Base-by-base conservation (phyloP, 225 moss, liverwort and hornwort genomes). In the Bryum argenteum region DNA sequence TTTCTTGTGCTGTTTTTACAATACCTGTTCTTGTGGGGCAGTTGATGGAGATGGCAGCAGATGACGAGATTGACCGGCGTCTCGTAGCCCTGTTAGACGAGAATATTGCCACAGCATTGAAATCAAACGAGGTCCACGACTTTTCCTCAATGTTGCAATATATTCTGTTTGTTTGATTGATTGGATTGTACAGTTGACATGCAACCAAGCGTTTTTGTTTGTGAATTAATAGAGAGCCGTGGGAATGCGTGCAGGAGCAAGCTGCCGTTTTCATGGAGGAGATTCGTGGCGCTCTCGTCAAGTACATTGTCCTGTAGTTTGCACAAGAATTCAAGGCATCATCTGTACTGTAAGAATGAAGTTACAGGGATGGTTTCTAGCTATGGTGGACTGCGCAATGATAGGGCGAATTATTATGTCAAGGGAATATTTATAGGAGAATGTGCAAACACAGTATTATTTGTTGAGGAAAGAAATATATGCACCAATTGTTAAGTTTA, bases 1-100 rank as follows among this genome's bases (percentile, higher is more conserved):
- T 56, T 23, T 4, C 56, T 26, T 56, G 14, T 17, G 15, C 16
- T 17, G 7, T 19, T 9, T 20, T 42, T 45, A 20, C 45, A 45
- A n/a, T 47, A 23, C 16, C 39, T 38, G 64, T 77, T n/a, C n/a
- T n/a, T n/a, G n/a, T n/a, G n/a, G 58, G 19, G 73, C 83, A 96
- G 93, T 78, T 96, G 66, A 66, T 96, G 69, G 89, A 91, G 69
- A 87, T 96, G 87, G 89, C 96, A 42, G 91, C 86, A 58, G 82
- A 89, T 17, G 86, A 81, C 12, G 73, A 91, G 56, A 22, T 96
- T 67, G 89, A 96, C 67, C 77, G 84, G 23, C 65, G 90, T 12
- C 76, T 96, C 21, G 75, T 96, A 43, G 93, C 87, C 24, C 86
- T 96, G 54, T 76, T 96, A 60, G 96, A 96, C 54, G 88, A 96